A percentile compares a stretch with the other conserved stretches of the same genome.
Evolutionary conservation across 2,329 filamentous ascomycete genomes (phyloP).

Genomic region (Cladosporium sp.): DNA sequence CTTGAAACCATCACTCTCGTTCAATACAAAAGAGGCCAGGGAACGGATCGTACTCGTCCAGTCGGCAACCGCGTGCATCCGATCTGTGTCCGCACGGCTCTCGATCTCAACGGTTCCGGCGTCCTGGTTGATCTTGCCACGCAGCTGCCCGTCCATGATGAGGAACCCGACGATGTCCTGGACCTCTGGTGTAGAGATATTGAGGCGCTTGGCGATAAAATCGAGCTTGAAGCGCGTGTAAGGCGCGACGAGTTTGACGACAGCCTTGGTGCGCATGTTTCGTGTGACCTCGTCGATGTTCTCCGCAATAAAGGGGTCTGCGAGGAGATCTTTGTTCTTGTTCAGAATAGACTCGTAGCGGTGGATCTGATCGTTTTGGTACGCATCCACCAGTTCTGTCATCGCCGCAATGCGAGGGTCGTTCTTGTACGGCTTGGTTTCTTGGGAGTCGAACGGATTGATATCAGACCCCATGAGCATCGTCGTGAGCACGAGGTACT

Average conservation of each 20-base stretch:
- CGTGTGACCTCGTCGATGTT: conserved; percentile 99
- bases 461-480: conserved; percentile 99
- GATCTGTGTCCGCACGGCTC: conserved; percentile 67
- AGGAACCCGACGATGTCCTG: conserved; percentile 94
- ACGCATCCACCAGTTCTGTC: conserved; percentile 95
- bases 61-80: conserved; percentile 66
- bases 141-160: conserved; percentile 84
- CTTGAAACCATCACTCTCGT: conserved; percentile 70
- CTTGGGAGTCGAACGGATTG: conserved; percentile 97
- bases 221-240: conserved; percentile 87
- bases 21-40: conserved; percentile 69
- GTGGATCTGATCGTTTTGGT: conserved; percentile 92
- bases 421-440: conserved; percentile 97
- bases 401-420: conserved; percentile 94
- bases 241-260: conserved; percentile 87
- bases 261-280: conserved; percentile 95
- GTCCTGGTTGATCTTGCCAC: conserved; percentile 86
- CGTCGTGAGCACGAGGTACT: conserved; percentile 91
- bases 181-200: conserved; percentile 79
- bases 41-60: conserved; percentile 67
- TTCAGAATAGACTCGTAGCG: conserved; percentile 84
- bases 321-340: conserved; percentile 81
- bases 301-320: conserved; percentile 94
- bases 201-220: conserved; percentile 85
- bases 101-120: conserved; percentile 78